Base-by-base conservation (phyloP, 306 rosid genomes). In the Lithocarpus polystachyus region DNA sequence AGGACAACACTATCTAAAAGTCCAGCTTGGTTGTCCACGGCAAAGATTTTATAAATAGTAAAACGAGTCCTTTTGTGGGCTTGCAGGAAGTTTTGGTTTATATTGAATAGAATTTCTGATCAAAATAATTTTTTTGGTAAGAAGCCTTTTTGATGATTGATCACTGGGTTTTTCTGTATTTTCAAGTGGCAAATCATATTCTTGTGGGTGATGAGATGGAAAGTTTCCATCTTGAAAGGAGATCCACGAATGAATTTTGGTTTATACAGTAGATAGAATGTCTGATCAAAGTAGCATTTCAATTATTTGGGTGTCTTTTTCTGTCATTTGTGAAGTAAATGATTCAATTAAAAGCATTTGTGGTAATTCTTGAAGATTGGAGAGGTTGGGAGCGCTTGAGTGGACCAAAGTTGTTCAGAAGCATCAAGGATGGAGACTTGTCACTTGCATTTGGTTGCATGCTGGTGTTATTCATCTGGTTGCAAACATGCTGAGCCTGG, bases 371-470 rank as follows among this genome's bases (percentile, higher is more conserved):
- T 86, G 62, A 76, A 94, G 99, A 75, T 88, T 94, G 82, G 82
- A 87, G 71, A 94, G 89, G 80, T 76, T 94, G 87, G 99, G 97
- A 78, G 97, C 93, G 35, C 88, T 92, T 17, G 75, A 73, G 72
- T 83, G 93, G 87, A 77, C 54, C 29, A 81, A 74, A 68, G 92
- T 89, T 70, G 97, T 92, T 77, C 76, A 82, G 15, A 81, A 68
- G 56, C 95, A 89, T 82, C 91, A 94, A 71, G 91, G 82, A 62
- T 94, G 97, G 99, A 88, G 99, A 85, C 93, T 94, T 55, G n/a
- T 92, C 75, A 89, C 91, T 59, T 92, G 95, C 87, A 81, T 91
- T 59, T 94, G 99, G 99, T 78, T 91, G 57, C 99, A 94, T 74
- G 99, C 99, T 53, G 99, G 99, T 62, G 45, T 87, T 67, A 78